Percentiles rank a stretch among this genome's conserved stretches.
These are phyloP conservation scores for Gossypium stocksii DNA, from an alignment of 345 rosid genomes.

Conservation along the genomic window DNA sequence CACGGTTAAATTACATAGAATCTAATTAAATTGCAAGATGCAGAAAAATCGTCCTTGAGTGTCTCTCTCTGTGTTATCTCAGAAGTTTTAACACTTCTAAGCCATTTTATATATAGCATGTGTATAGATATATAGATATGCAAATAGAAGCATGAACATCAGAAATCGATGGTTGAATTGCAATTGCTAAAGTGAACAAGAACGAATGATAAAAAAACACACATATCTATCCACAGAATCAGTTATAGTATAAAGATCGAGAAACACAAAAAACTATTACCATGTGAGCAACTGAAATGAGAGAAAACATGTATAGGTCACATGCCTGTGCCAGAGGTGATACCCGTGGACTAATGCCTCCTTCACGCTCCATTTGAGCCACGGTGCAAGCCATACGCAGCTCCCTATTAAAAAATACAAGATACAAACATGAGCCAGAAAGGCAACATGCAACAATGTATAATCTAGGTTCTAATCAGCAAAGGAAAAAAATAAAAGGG, in stretches of 20 bases:
- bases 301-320: constrained; percentile 2
- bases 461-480: background rate
- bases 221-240: background rate
- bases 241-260: background rate
- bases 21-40: background rate
- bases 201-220: background rate
- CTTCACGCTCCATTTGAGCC: constrained; percentile 99
- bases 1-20: background rate
- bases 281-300: background rate
- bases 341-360: constrained; percentile 90
- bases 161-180: background rate
- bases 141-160: background rate
- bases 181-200: background rate
- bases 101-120: background rate
- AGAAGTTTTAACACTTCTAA: background rate
- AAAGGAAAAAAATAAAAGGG: constrained; percentile 7
- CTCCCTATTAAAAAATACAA: constrained; percentile 45
- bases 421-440: constrained; percentile 11
- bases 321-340: constrained; percentile 96
- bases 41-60: background rate
- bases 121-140: background rate
- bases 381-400: constrained; percentile 94
- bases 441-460: background rate
- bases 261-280: background rate
- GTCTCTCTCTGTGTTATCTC: background rate